Evolutionary conservation across 169 alveolate species (phyloP).

Genomic region (Cyclospora cayetanensis): DNA sequence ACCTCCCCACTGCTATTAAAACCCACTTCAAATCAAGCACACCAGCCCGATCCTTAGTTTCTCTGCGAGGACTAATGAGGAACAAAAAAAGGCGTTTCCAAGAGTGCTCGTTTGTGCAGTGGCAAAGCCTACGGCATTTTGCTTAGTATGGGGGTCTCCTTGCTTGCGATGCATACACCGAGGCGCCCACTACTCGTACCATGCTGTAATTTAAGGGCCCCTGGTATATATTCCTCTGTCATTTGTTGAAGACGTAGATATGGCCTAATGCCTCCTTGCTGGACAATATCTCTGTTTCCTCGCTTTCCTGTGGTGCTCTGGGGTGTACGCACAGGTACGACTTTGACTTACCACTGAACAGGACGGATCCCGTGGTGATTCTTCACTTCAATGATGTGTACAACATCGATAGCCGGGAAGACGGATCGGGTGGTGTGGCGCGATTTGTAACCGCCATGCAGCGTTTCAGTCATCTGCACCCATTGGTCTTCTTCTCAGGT

Average conservation of each 20-base stretch:
- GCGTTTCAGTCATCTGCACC: conserved; percentile 72
- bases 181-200: too few species aligned
- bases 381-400: conserved; percentile 94
- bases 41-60: too few species aligned
- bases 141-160: not conserved
- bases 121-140: not conserved
- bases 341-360: conserved; percentile 80
- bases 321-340: conserved; percentile 73
- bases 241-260: too few species aligned
- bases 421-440: conserved; percentile 90
- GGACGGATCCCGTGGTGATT: conserved; percentile 82
- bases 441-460: conserved; percentile 88
- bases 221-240: too few species aligned
- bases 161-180: too few species aligned
- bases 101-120: not conserved
- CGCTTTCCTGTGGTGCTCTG: not conserved
- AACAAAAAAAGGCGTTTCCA: not conserved
- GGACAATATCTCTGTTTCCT: too few species aligned
- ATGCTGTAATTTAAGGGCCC: too few species aligned
- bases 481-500: conserved; percentile 73
- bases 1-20: not conserved
- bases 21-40: too few species aligned
- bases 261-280: too few species aligned
- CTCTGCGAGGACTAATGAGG: not conserved
- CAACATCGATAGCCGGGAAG: conserved; percentile 85